Conservation (phyloP, 768 basidiomycete genomes). For the Pleurotus platypus region DNA sequence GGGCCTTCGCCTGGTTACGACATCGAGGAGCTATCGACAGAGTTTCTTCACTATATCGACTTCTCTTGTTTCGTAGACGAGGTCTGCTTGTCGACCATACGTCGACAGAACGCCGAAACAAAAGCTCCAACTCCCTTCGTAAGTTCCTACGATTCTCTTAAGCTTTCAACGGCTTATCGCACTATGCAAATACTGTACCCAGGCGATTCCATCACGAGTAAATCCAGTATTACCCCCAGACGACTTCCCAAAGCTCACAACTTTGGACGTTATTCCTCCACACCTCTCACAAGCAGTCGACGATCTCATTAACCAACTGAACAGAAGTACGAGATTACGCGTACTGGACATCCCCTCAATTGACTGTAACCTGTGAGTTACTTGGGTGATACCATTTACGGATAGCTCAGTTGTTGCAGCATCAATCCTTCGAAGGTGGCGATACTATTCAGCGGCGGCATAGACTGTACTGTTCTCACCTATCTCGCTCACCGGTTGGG, state of each 20-base stretch:
- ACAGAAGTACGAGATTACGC: constrained; percentile 62
- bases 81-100: constrained; percentile 11
- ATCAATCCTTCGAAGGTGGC: constrained; percentile 36
- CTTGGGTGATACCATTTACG: no score
- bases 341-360: constrained; percentile 64
- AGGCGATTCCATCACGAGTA: constrained; percentile 46
- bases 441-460: constrained; percentile 93
- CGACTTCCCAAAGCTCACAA: constrained; percentile 28
- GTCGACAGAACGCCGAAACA: neutral
- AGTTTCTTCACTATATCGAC: constrained; percentile 53
- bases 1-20: constrained; percentile 42
- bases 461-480: constrained; percentile 85
- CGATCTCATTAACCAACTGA: constrained; percentile 50
- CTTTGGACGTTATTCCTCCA: constrained; percentile 39
- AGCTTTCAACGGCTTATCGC: no score
- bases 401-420: no score
- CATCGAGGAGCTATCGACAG: constrained; percentile 62
- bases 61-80: constrained; percentile 20
- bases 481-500: constrained; percentile 58
- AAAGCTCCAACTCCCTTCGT: no score
- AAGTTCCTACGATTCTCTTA: no score
- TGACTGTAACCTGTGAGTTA: no score
- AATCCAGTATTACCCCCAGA: constrained; percentile 46
- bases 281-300: constrained; percentile 42
- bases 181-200: neutral